Evolutionary conservation across 2,329 filamentous ascomycete species (phyloP).

Genomic region (Penicillium sp.): DNA sequence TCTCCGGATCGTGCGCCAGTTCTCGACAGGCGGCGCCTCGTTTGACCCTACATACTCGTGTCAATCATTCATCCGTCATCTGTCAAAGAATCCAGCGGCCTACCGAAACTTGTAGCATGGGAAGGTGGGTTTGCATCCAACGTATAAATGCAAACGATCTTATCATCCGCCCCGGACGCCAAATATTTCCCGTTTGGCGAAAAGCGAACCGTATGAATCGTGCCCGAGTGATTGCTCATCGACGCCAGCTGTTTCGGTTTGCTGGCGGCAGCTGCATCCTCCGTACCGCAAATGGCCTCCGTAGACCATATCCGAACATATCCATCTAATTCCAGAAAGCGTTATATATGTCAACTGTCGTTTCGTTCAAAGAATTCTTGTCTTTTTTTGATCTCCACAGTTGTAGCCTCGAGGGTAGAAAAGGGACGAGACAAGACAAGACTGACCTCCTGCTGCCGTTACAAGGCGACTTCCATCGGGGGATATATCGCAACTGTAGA

Average conservation of each 20-base stretch:
- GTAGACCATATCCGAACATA: slow-evolving; percentile 98
- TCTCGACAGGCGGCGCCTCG: slow-evolving; percentile 91
- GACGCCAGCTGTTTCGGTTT: slow-evolving; percentile 91
- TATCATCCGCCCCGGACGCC: slow-evolving; percentile 96
- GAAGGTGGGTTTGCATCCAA: slow-evolving; percentile 81
- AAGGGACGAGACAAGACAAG: slow-evolving; percentile 1
- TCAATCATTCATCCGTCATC: slow-evolving; percentile 4
- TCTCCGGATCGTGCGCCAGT: slow-evolving; percentile 94
- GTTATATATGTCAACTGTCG: slow-evolving; percentile 18
- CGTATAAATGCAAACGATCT: slow-evolving; percentile 97
- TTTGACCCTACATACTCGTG: slow-evolving; percentile 65
- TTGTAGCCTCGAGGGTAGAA: not conserved
- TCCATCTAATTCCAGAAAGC: slow-evolving; percentile 65
- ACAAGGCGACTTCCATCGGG: slow-evolving; percentile 90
- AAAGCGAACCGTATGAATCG: slow-evolving; percentile 95
- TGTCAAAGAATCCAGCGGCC: slow-evolving; percentile 29
- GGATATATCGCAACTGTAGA: slow-evolving; percentile 97
- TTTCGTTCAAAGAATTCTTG: not conserved
- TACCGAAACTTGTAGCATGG: slow-evolving; percentile 79
- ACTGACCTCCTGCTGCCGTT: slow-evolving; percentile 86
- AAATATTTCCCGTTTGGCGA: slow-evolving; percentile 94
- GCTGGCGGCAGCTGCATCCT: slow-evolving; percentile 71
- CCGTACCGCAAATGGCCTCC: slow-evolving; percentile 84
- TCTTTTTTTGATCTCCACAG: not conserved
- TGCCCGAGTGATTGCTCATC: slow-evolving; percentile 97